Evolutionary conservation across 148 eudicot genomes (phyloP), one percentile per base, ranked within the genome.

Genomic region (Amaranthus hypochondriacus): DNA sequence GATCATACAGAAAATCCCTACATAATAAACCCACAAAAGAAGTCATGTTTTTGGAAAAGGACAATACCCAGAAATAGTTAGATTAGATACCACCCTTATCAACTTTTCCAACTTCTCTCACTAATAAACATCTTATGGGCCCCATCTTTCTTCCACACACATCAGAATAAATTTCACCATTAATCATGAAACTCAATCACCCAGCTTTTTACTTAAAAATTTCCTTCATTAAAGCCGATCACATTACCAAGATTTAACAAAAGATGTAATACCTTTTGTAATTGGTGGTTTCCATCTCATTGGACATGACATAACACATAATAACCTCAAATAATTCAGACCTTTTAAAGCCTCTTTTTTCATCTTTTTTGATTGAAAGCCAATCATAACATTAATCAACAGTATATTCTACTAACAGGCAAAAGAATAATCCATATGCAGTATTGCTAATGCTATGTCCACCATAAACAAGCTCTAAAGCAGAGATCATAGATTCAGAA

Each of bases 11-110:
- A 49, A 14, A 49, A 73, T 68, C 69, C 60, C 77, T 78, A 77
- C 81, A 78, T 61, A 77, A 77, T 76, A 77, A 59, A 76, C 81
- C 73, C 71, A 69, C 77, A 70, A 64, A 76, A 75, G 65, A 68
- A 75, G 66, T 15, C 70, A 75, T 74, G 72, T 77, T 65, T 46
- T 57, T 42, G 13, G 59, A 72, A 65, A 48, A 71, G 13, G 70
- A 77, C 71, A 77, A 55, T 52, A 15, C 28, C 43, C 57, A 57
- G 5, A 48, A 56, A 50, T 46, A 64, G 73, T 67, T 72, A 75
- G 51, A 77, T 50, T 72, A 75, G 51, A 77, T 50, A 72, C 78
- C 81, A 74, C 43, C 66, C 63, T 49, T 21, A 62, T 75, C 72
- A 54, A 49, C 63, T 73, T 51, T 68, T 71, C 39, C 55, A 50